phyloP scores from a whole-genome alignment of 805 yeast species.

The Kazachstania africana region DNA sequence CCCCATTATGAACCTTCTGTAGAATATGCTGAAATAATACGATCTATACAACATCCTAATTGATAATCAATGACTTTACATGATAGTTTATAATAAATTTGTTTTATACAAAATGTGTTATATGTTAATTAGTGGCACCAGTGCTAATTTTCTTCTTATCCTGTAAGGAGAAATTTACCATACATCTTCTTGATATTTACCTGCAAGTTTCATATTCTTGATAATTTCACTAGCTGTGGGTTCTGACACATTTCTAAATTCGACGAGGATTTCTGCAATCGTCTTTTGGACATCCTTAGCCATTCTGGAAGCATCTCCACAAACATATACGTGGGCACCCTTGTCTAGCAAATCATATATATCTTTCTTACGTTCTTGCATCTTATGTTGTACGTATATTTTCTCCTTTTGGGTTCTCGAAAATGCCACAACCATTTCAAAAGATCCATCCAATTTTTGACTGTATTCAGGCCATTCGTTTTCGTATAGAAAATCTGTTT shows the following conservation, averaged over 20 bases:
- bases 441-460: constrained; percentile 43
- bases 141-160: too few relatives aligned
- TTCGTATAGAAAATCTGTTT: constrained; percentile 77
- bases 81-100: too few relatives aligned
- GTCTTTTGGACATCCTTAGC: constrained; percentile 83
- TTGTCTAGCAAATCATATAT: constrained; percentile 37
- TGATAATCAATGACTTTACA: too few relatives aligned
- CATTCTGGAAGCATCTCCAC: constrained; percentile 96
- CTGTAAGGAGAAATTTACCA: constrained; percentile 58
- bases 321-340: constrained; percentile 87
- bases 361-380: constrained; percentile 39
- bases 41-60: too few relatives aligned
- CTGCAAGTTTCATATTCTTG: constrained; percentile 68
- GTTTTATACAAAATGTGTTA: too few relatives aligned
- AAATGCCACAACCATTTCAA: constrained; percentile 73
- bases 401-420: constrained; percentile 54
- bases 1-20: too few relatives aligned
- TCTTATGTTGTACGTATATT: constrained; percentile 77
- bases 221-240: constrained; percentile 67
- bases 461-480: constrained; percentile 83
- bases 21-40: too few relatives aligned
- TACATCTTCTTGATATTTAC: constrained; percentile 93
- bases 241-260: constrained; percentile 49
- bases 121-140: too few relatives aligned
- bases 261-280: constrained; percentile 48